Evolutionary conservation across 805 yeast species (phyloP).

Genomic region (Brettanomyces custersianus): DNA sequence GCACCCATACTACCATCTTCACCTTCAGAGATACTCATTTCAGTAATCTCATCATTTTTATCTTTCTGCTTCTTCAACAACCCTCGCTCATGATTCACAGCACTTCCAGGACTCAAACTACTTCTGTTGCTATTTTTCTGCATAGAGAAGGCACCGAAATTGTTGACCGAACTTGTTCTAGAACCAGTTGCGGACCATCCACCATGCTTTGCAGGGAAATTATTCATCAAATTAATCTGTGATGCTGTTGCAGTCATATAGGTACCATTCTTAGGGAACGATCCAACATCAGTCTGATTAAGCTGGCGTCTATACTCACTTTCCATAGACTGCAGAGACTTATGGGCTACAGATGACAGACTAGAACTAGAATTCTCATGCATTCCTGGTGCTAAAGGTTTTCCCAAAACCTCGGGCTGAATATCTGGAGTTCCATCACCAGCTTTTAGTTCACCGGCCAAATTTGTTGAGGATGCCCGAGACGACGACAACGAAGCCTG

Average conservation of each 20-base stretch:
- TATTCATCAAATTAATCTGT: constrained; percentile 19
- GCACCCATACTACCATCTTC: background rate
- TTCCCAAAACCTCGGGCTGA: background rate
- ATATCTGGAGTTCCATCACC: background rate
- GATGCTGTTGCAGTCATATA: constrained; percentile 19
- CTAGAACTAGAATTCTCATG: background rate
- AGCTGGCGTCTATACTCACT: constrained; percentile 20
- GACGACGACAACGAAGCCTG: background rate
- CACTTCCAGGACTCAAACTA: too few species aligned
- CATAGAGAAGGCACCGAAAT: too few species aligned
- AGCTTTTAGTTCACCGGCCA: background rate
- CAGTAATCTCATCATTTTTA: background rate
- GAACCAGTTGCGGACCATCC: background rate
- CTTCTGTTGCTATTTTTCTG: too few species aligned
- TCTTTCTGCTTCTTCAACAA: too few species aligned
- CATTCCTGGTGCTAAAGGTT: constrained; percentile 1
- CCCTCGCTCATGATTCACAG: too few species aligned
- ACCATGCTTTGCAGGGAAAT: constrained; percentile 8
- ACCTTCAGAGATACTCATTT: background rate
- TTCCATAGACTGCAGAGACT: constrained; percentile 13
- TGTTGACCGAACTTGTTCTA: too few species aligned
- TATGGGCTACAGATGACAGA: constrained; percentile 3
- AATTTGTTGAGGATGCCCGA: background rate
- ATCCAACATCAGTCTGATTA: constrained; percentile 23
- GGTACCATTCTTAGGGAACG: constrained; percentile 23